phyloP scores from a whole-genome alignment of 345 rosid species.

The Firmiana major region DNA sequence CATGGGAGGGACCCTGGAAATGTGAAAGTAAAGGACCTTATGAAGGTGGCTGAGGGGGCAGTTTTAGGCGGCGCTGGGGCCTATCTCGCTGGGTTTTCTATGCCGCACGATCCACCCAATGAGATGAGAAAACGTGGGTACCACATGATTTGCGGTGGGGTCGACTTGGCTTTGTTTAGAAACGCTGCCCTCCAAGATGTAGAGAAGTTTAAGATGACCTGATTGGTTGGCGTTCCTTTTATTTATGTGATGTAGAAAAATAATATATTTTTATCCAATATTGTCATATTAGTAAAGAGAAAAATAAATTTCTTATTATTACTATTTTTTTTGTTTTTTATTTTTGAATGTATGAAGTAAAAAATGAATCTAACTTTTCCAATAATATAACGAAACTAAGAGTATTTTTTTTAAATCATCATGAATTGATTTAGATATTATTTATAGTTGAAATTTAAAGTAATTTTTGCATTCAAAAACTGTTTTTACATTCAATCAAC shows the following conservation, averaged over 20 bases:
- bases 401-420: no score
- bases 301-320: no score
- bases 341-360: no score
- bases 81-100: neutral
- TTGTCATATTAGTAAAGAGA: neutral
- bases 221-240: no score
- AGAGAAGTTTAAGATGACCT: neutral
- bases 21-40: neutral
- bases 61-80: neutral
- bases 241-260: neutral
- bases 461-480: no score
- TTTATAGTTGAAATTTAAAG: no score
- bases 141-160: neutral
- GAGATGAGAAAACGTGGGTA: neutral
- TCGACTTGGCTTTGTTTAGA: neutral
- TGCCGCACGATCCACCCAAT: neutral
- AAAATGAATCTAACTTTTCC: no score
- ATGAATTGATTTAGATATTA: no score
- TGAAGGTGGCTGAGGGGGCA: neutral
- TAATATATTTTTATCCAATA: neutral
- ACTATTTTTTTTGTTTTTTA: no score
- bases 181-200: neutral
- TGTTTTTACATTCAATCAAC: no score
- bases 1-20: neutral
- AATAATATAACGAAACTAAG: no score